These are phyloP conservation scores for Flaveria trinervia DNA, from an alignment of 129 eudicot genomes.

Conservation along the genomic window DNA sequence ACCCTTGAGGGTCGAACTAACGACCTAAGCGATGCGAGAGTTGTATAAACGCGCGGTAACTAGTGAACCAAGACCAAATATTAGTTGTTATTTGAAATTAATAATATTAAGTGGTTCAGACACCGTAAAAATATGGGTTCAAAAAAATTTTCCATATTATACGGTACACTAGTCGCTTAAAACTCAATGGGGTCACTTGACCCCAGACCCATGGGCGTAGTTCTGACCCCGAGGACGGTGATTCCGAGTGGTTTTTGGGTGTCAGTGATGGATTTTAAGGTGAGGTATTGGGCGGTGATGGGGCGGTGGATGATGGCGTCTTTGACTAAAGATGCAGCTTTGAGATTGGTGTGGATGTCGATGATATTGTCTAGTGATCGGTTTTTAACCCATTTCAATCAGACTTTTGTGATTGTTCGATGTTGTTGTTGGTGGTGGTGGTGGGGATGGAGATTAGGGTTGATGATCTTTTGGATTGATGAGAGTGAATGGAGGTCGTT, in stretches of 20 bases:
- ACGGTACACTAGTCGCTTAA: too few relatives aligned
- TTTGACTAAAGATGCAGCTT: constrained; percentile 72
- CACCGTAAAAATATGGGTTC: too few relatives aligned
- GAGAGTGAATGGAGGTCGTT: constrained; percentile 1
- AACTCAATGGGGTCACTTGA: too few relatives aligned
- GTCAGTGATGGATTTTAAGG: constrained; percentile 54
- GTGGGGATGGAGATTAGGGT: not conserved
- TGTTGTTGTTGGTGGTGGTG: not conserved
- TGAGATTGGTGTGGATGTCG: constrained; percentile 77
- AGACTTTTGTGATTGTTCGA: constrained; percentile 37
- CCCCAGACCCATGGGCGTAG: too few relatives aligned
- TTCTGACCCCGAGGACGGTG: constrained; percentile 32
- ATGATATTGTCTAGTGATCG: constrained; percentile 71
- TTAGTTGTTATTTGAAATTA: too few relatives aligned
- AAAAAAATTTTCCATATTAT: too few relatives aligned
- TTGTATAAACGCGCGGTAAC: too few relatives aligned
- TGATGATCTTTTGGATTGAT: constrained; percentile 26
- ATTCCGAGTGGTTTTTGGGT: constrained; percentile 77
- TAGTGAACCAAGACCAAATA: too few relatives aligned
- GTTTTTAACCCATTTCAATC: constrained; percentile 54
- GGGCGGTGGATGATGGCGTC: constrained; percentile 63
- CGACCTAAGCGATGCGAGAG: too few relatives aligned
- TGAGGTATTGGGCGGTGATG: constrained; percentile 54
- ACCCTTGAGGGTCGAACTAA: too few relatives aligned
- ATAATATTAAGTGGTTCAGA: too few relatives aligned